These are phyloP conservation scores for Globisporangium radiosum DNA, from an alignment of 352 stramenopile species.

Conservation along the genomic window DNA sequence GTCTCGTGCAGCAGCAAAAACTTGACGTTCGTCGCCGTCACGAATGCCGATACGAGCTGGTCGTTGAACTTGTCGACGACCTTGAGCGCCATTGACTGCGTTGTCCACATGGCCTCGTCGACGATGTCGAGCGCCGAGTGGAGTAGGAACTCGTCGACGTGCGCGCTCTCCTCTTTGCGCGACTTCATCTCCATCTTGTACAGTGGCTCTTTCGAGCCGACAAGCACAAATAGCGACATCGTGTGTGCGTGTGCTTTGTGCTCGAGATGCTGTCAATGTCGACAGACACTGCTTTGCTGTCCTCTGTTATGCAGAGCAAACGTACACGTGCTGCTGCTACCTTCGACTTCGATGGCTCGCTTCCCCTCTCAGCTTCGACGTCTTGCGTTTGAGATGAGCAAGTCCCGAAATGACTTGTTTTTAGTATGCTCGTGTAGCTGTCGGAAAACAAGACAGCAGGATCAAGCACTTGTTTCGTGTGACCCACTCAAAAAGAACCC, in stretches of 20 bases:
- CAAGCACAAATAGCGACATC: slow-evolving; percentile 84
- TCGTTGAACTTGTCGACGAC: slow-evolving; percentile 96
- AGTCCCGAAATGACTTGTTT: no score
- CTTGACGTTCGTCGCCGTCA: slow-evolving; percentile 94
- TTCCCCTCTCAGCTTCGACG: no score
- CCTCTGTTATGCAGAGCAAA: no score
- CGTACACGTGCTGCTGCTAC: no score
- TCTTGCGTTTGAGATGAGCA: no score
- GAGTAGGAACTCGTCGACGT: slow-evolving; percentile 97
- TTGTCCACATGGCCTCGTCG: slow-evolving; percentile 93
- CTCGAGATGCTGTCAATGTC: no score
- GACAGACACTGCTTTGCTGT: no score
- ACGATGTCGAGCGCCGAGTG: slow-evolving; percentile 97
- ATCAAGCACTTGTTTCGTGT: no score
- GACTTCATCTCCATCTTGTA: slow-evolving; percentile 86
- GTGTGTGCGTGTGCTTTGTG: neutral
- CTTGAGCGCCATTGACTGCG: slow-evolving; percentile 89
- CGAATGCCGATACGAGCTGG: slow-evolving; percentile 95
- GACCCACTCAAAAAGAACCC: no score
- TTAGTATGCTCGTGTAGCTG: no score
- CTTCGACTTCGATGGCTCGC: no score
- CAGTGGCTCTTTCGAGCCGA: slow-evolving; percentile 80
- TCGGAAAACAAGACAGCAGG: no score
- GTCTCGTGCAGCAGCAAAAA: slow-evolving; percentile 95
- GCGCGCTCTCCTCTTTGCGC: slow-evolving; percentile 75